phyloP scores from a whole-genome alignment of 129 eudicot species.

The Glebionis coronaria region DNA sequence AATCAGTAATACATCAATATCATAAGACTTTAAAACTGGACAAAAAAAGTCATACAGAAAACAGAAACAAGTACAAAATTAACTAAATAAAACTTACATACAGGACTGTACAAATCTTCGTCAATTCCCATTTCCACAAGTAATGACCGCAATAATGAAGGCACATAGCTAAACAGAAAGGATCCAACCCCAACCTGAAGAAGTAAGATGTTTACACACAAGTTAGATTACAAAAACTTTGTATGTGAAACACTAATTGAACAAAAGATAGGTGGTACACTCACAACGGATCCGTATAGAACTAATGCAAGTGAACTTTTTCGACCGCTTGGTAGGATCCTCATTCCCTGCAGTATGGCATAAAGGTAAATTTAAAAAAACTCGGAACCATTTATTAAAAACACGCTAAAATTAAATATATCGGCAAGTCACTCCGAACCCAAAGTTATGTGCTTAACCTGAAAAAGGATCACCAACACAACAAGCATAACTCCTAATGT shows the following conservation, averaged over 20 bases:
- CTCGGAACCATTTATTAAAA: background rate
- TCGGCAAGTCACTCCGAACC: slow-evolving; percentile 10
- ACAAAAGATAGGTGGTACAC: slow-evolving; percentile 28
- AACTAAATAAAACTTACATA: slow-evolving; percentile 67
- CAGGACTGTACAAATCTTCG: slow-evolving; percentile 90
- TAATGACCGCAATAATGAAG: slow-evolving; percentile 50
- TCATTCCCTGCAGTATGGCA: slow-evolving; percentile 76
- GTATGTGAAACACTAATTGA: slow-evolving; percentile 1
- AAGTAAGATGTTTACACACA: slow-evolving; percentile 17
- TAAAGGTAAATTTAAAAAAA: background rate
- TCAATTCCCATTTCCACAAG: slow-evolving; percentile 69
- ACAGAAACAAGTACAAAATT: background rate
- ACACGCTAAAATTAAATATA: background rate
- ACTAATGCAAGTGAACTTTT: slow-evolving; percentile 66
- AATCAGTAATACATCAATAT: no score
- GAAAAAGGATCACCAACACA: slow-evolving; percentile 82
- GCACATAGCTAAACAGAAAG: slow-evolving; percentile 64
- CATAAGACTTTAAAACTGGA: no score
- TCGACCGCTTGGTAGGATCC: slow-evolving; percentile 88
- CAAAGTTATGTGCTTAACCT: slow-evolving; percentile 41
- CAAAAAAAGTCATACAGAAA: background rate
- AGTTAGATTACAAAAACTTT: background rate
- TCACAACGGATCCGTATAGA: slow-evolving; percentile 68
- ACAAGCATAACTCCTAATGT: slow-evolving; percentile 75
- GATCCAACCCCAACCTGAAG: slow-evolving; percentile 82